Conservation (phyloP, 768 basidiomycete genomes). For the Boletus pseudopeckii region DNA sequence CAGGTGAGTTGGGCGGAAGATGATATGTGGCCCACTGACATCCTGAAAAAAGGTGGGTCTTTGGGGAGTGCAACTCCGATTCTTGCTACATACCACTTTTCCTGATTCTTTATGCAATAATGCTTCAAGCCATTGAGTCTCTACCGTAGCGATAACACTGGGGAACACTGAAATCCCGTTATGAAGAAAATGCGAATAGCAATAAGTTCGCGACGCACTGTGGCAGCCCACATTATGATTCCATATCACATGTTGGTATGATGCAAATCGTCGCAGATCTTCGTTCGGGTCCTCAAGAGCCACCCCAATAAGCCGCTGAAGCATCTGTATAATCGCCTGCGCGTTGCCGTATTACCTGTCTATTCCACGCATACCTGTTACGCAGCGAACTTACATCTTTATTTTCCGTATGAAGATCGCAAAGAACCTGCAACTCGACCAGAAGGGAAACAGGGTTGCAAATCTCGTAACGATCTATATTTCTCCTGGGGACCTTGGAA, state of each 20-base stretch:
- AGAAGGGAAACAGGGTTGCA: constrained; percentile 25
- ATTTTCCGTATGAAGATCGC: constrained; percentile 6
- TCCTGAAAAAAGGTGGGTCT: constrained; percentile 14
- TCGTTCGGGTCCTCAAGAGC: constrained; percentile 33
- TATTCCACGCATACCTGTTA: not conserved
- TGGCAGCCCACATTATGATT: constrained; percentile 33
- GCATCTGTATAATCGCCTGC: constrained; percentile 16
- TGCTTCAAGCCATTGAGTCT: constrained; percentile 49
- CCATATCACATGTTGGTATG: constrained; percentile 62
- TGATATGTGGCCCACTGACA: constrained; percentile 36
- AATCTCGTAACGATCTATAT: not conserved
- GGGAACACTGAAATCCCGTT: constrained; percentile 28
- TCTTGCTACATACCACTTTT: constrained; percentile 6
- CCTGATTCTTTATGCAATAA: constrained; percentile 39
- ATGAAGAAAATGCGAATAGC: not conserved
- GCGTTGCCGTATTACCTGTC: not conserved
- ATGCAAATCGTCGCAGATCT: constrained; percentile 44
- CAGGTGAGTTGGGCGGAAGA: constrained; percentile 46
- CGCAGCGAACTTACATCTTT: constrained; percentile 15
- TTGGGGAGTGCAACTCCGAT: not conserved
- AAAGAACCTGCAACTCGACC: constrained; percentile 25
- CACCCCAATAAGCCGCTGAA: constrained; percentile 39
- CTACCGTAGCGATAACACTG: constrained; percentile 32
- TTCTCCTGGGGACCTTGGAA: constrained; percentile 4
- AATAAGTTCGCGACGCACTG: constrained; percentile 33